Evolutionary conservation across 1,284 basidiomycete species (phyloP).

Genomic region (Lignosus rhinocerotis): DNA sequence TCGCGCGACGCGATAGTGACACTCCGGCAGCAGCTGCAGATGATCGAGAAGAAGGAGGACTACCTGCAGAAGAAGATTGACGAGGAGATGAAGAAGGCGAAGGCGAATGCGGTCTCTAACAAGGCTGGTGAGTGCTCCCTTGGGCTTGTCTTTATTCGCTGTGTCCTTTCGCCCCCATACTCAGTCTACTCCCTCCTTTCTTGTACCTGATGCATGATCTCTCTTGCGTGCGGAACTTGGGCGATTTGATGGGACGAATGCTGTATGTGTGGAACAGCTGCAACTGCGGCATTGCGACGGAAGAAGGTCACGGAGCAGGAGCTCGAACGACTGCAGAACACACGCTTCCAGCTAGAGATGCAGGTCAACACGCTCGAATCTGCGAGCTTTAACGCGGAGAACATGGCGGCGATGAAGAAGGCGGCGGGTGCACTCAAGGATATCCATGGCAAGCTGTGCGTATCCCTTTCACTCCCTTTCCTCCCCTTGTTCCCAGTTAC

Average conservation of each 20-base stretch:
- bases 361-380: constrained; percentile 98
- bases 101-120: constrained; percentile 91
- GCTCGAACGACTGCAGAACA: constrained; percentile 85
- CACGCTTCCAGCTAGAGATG: constrained; percentile 91
- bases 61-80: constrained; percentile 96
- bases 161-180: background rate
- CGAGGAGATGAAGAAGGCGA: constrained; percentile 91
- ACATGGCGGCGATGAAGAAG: constrained; percentile 97
- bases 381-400: constrained; percentile 98
- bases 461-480: constrained; percentile 21
- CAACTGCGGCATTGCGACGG: constrained; percentile 88
- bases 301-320: constrained; percentile 93
- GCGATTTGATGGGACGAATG: background rate
- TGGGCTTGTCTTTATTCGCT: background rate
- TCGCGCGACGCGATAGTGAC: constrained; percentile 87
- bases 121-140: constrained; percentile 68
- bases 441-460: constrained; percentile 92
- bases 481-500: constrained; percentile 5
- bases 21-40: constrained; percentile 85
- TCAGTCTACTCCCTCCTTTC: background rate
- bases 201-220: background rate
- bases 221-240: background rate
- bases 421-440: constrained; percentile 89
- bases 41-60: constrained; percentile 99
- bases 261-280: constrained; percentile 48